Evolutionary conservation across 2,329 filamentous ascomycete genomes (phyloP), one percentile per base, ranked within the genome.

Genomic region (Rachicladosporium sp.): DNA sequence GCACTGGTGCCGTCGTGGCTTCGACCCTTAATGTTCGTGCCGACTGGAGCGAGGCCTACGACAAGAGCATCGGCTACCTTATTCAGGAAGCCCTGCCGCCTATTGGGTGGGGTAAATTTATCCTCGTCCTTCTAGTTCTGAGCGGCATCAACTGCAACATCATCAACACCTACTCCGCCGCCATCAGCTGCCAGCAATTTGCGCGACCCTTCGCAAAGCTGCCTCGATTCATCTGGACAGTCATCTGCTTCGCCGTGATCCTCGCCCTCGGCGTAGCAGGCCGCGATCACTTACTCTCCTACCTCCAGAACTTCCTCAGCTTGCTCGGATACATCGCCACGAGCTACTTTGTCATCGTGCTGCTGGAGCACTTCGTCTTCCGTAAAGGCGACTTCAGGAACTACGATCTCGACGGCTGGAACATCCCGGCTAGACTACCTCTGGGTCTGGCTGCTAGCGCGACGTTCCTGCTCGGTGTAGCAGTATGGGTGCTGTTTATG

Each of bases 401-500:
- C 12, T 69, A 69, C 43, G 58, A 68, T 37, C 50, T 68, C 7
- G 58, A 62, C 8, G 65, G 53, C 1, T 69, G 66, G 66, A 66
- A 69, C 37, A 56, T 65, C 32, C 64, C 62, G 0, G 48, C 44
- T n/a, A 53, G 57, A 27, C 50, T 69, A 31, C 66, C 66, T 1
- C 40, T 59, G 5, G 66, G 66, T 6, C 53, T 64, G 35, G 65
- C 64, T 5, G 65, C 57, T 2, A 55, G 57, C 4, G 43, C 53
- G 1, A 59, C 63, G 4, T 63, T 68, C 37, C 48, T 53, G 2
- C 43, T 65, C 0, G 63, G 63, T 4, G 54, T 63, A 2, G 44
- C 63, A 4, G 58, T 57, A 6, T 74, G 70, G 59, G 60, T 73
- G 13, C 59, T 77, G 50, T 74, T 73, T 8, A 40, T 43, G 52